A percentile compares a stretch with the other conserved stretches of the same genome.
Conservation (phyloP, 2,329 filamentous ascomycete genomes). For the Gnomoniopsis smithogilvyi region DNA sequence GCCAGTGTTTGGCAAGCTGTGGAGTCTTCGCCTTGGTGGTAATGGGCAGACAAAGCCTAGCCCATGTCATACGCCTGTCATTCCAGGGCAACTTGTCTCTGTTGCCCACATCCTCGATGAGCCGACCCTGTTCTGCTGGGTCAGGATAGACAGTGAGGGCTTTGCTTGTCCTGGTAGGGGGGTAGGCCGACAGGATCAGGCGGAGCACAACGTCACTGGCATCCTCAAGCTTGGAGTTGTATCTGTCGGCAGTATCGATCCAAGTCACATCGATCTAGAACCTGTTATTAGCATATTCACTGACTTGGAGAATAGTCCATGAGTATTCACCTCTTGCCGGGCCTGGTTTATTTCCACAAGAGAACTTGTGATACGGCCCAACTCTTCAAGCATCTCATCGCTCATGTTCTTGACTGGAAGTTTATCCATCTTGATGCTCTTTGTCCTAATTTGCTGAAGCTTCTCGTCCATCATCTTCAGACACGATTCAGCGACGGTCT, state of each 20-base stretch:
- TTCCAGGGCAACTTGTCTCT: constrained; percentile 34
- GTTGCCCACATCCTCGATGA: constrained; percentile 27
- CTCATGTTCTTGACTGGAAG: constrained; percentile 23
- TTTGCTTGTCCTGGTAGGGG: constrained; percentile 20
- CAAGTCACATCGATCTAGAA: constrained; percentile 36
- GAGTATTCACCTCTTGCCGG: constrained; percentile 19
- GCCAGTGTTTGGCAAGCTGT: not conserved
- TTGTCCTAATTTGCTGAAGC: constrained; percentile 25
- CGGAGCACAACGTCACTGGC: constrained; percentile 42
- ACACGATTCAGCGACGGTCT: constrained; percentile 32
- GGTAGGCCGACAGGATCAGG: constrained; percentile 36
- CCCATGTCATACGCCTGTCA: constrained; percentile 31
- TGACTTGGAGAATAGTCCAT: no score
- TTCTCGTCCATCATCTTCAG: constrained; percentile 30
- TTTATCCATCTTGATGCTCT: constrained; percentile 23
- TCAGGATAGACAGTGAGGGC: constrained; percentile 20
- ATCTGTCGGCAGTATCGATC: constrained; percentile 30
- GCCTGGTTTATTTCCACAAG: constrained; percentile 34
- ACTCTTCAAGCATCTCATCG: constrained; percentile 29
- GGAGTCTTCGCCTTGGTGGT: not conserved
- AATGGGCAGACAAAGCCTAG: constrained; percentile 23
- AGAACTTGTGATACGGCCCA: constrained; percentile 36
- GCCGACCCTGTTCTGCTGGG: constrained; percentile 22
- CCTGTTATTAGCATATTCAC: constrained; percentile 4
- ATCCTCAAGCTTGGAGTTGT: constrained; percentile 31